These are phyloP conservation scores for Neopestalotiopsis sp. DNA, from an alignment of 2,329 filamentous ascomycete species.

Conservation along the genomic window DNA sequence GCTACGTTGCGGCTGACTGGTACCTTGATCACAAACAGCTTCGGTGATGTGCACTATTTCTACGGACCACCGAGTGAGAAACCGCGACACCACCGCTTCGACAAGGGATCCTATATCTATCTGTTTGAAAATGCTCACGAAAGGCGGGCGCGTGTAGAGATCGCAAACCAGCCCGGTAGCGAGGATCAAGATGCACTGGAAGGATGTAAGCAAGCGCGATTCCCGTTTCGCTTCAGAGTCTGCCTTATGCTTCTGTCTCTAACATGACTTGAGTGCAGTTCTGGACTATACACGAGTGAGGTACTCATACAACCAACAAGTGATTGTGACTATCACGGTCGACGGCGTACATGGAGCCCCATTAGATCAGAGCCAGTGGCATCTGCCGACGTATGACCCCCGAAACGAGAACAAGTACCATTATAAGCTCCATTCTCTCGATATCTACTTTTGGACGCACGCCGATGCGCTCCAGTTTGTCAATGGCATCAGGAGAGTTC, in stretches of 20 bases:
- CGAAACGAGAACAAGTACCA: conserved; percentile 79
- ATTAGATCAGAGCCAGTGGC: conserved; percentile 67
- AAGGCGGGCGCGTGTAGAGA: conserved; percentile 72
- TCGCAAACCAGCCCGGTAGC: conserved; percentile 77
- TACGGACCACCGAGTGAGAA: conserved; percentile 70
- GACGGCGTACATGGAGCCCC: conserved; percentile 50
- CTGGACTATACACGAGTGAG: conserved; percentile 68
- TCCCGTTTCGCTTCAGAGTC: neutral
- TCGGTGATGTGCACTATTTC: conserved; percentile 81
- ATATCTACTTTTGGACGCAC: conserved; percentile 81
- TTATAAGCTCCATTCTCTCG: conserved; percentile 77
- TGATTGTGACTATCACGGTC: conserved; percentile 70
- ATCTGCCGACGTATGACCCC: conserved; percentile 75
- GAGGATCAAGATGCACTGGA: conserved; percentile 81
- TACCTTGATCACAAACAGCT: conserved; percentile 52
- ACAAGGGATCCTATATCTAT: conserved; percentile 81
- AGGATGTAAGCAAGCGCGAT: conserved; percentile 63
- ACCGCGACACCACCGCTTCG: conserved; percentile 80
- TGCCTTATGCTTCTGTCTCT: neutral
- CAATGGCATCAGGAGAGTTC: conserved; percentile 68
- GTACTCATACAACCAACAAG: conserved; percentile 78
- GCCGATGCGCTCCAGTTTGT: conserved; percentile 75
- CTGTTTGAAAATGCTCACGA: conserved; percentile 76
- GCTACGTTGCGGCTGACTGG: conserved; percentile 30
- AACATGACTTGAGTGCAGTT: conserved; percentile 48